These are phyloP conservation scores for Melampsora americana DNA, from an alignment of 1,284 basidiomycete genomes.

Conservation along the genomic window DNA sequence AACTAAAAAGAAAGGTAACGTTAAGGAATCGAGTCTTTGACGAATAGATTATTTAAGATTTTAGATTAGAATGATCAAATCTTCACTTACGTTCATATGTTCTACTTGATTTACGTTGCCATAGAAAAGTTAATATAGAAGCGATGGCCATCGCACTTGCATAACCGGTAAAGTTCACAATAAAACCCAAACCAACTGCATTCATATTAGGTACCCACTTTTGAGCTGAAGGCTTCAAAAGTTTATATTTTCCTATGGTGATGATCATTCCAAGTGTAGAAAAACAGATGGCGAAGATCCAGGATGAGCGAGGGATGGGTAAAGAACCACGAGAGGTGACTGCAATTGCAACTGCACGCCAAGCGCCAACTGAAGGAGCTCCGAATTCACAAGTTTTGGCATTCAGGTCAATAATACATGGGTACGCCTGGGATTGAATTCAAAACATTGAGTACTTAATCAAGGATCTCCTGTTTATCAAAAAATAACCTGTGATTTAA, in stretches of 20 bases:
- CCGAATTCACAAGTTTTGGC: conserved; percentile 60
- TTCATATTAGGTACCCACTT: conserved; percentile 66
- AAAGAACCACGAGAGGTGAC: conserved; percentile 50
- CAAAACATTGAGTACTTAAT: no score
- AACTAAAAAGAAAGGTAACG: conserved; percentile 56
- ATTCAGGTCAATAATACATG: conserved; percentile 62
- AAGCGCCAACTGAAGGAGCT: conserved; percentile 64
- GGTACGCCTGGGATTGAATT: conserved; percentile 61
- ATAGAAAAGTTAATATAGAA: conserved; percentile 55
- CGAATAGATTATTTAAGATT: no score
- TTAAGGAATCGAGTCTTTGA: not conserved
- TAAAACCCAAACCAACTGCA: conserved; percentile 63
- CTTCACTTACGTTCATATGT: conserved; percentile 55
- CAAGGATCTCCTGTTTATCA: no score
- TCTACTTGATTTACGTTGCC: conserved; percentile 59
- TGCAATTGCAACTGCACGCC: conserved; percentile 65
- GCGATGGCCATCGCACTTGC: conserved; percentile 60
- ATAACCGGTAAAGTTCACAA: conserved; percentile 60
- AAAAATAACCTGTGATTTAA: no score
- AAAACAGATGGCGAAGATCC: conserved; percentile 65
- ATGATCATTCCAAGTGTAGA: conserved; percentile 59
- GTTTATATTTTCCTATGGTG: conserved; percentile 60
- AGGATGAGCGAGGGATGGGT: conserved; percentile 63
- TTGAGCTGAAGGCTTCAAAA: conserved; percentile 62
- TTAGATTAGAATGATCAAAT: not conserved